Evolutionary conservation across 441 rosid species (phyloP).

Genomic region (Manihot esculenta): DNA sequence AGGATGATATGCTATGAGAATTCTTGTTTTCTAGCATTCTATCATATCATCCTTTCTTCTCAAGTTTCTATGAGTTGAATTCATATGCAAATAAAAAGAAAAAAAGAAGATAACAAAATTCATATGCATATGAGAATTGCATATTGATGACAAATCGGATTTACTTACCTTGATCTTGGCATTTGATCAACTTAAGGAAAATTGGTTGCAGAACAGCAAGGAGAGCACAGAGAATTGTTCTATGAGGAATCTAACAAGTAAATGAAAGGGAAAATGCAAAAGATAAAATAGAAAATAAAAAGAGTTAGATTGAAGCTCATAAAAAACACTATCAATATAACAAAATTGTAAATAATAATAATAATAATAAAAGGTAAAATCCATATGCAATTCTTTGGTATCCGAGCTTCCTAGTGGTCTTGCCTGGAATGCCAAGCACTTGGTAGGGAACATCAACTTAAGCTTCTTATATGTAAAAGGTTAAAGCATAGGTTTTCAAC

Average conservation of each 20-base stretch:
- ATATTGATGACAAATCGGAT: no score
- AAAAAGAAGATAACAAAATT: no score
- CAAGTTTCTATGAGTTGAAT: no score
- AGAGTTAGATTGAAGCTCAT: neutral
- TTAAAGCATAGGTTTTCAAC: no score
- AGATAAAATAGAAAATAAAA: no score
- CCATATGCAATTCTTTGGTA: neutral
- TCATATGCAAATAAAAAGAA: no score
- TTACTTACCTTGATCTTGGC: conserved; percentile 73
- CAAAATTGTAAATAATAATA: neutral
- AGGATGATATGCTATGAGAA: no score
- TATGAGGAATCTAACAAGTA: conserved; percentile 24
- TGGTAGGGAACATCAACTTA: no score
- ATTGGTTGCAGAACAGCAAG: conserved; percentile 9
- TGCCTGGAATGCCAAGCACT: neutral
- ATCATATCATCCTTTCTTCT: no score
- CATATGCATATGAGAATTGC: no score
- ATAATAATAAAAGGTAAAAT: neutral
- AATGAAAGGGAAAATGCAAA: neutral
- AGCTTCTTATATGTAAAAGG: no score
- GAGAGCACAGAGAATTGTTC: conserved; percentile 1
- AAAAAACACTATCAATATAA: neutral
- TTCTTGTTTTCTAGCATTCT: no score
- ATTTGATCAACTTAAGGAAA: conserved; percentile 28
- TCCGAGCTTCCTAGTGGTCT: neutral